Evolutionary conservation across 1,284 basidiomycete species (phyloP).

Genomic region (Austroboletus rostrupii): DNA sequence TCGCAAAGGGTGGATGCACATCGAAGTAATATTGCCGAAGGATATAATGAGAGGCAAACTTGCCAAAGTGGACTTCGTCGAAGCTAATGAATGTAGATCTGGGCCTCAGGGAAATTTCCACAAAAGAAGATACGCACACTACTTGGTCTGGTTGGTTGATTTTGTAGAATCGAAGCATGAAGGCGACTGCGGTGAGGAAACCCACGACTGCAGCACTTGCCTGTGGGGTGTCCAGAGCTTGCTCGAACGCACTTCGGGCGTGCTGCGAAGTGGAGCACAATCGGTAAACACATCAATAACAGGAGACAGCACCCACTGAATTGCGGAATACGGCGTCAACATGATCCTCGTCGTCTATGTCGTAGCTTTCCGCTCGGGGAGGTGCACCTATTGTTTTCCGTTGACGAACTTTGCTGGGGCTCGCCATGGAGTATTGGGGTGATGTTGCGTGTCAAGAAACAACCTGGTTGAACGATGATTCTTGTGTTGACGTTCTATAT

Average conservation of each 20-base stretch:
- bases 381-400: slow-evolving; percentile 20
- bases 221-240: slow-evolving; percentile 54
- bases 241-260: slow-evolving; percentile 55
- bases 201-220: slow-evolving; percentile 58
- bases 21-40: slow-evolving; percentile 96
- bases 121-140: slow-evolving; percentile 60
- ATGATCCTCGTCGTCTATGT: slow-evolving; percentile 34
- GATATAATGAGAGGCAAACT: slow-evolving; percentile 92
- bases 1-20: slow-evolving; percentile 96
- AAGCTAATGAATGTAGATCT: slow-evolving; percentile 52
- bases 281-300: slow-evolving; percentile 7
- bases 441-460: slow-evolving; percentile 1
- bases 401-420: slow-evolving; percentile 31
- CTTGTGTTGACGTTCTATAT: slow-evolving; percentile 4
- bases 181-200: slow-evolving; percentile 69
- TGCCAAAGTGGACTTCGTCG: slow-evolving; percentile 96
- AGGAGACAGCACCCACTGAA: slow-evolving; percentile 11
- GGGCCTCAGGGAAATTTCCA: background rate
- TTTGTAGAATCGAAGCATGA: slow-evolving; percentile 86
- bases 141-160: slow-evolving; percentile 93
- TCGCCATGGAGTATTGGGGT: slow-evolving; percentile 27
- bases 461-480: background rate
- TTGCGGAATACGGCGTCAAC: slow-evolving; percentile 31
- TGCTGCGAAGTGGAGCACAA: slow-evolving; percentile 31
- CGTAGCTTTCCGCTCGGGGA: slow-evolving; percentile 26